Percentiles rank a stretch among this genome's conserved stretches.
Conservation (phyloP, 73 alveolate genomes). For the Paramecium sonneborni region DNA sequence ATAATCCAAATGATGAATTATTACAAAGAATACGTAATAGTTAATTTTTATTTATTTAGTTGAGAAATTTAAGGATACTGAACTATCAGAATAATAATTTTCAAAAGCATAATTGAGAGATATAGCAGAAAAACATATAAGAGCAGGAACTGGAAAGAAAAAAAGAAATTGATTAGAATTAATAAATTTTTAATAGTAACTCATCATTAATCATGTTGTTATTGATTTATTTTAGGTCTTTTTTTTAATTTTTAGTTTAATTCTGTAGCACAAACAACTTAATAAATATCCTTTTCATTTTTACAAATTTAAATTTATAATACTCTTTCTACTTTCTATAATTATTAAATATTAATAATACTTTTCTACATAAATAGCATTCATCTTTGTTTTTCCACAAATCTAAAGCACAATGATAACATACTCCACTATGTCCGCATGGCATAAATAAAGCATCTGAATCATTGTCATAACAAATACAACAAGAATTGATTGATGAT, state of each 20-base stretch:
- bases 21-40: neutral
- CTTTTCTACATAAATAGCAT: constrained; percentile 56
- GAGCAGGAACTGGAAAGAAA: constrained; percentile 18
- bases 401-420: constrained; percentile 61
- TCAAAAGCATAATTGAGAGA: neutral
- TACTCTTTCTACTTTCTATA: neutral
- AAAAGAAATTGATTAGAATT: neutral
- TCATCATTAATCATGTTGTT: neutral
- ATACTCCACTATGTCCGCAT: constrained; percentile 65
- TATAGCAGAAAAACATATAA: neutral
- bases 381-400: constrained; percentile 34
- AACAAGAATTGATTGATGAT: neutral
- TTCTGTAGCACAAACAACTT: neutral
- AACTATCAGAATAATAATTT: neutral
- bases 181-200: neutral
- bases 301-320: neutral
- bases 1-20: constrained; percentile 2
- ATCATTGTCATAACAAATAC: constrained; percentile 43
- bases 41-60: neutral
- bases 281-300: neutral
- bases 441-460: constrained; percentile 55
- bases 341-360: neutral
- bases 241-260: neutral
- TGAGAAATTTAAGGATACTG: constrained; percentile 12
- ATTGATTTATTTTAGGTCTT: neutral